Percentiles rank a stretch among this genome's conserved stretches.
Conservation (phyloP, 768 basidiomycete species). For the Hericium coralloides region DNA sequence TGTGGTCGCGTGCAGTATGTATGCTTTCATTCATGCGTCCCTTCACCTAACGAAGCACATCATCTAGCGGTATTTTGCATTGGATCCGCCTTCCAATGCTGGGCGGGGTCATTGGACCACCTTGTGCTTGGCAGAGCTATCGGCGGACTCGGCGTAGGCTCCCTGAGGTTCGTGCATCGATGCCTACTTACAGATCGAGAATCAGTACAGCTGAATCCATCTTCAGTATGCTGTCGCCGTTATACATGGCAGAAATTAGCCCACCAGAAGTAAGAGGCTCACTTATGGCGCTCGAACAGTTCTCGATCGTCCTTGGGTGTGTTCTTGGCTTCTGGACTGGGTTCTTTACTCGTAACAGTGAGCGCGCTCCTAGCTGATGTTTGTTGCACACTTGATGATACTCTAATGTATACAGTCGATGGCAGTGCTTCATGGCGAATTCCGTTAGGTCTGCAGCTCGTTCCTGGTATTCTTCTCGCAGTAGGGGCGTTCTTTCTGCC, state of each 20-base stretch:
- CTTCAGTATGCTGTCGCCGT: constrained; percentile 62
- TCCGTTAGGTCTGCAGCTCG: constrained; percentile 61
- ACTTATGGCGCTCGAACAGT: constrained; percentile 70
- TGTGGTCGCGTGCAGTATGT: constrained; percentile 55
- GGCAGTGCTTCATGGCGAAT: constrained; percentile 69
- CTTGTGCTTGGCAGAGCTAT: constrained; percentile 64
- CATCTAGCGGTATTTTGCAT: constrained; percentile 55
- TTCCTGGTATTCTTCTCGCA: constrained; percentile 59
- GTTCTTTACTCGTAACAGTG: constrained; percentile 59
- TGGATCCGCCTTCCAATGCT: constrained; percentile 62
- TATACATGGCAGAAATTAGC: constrained; percentile 83
- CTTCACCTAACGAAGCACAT: not conserved
- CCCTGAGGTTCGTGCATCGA: constrained; percentile 30
- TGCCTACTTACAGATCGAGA: not conserved
- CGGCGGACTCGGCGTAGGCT: constrained; percentile 75
- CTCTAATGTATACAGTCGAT: constrained; percentile 30
- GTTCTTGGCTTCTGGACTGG: constrained; percentile 82
- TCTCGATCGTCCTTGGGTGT: constrained; percentile 74
- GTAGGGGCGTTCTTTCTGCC: constrained; percentile 53
- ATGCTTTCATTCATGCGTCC: not conserved
- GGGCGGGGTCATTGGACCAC: constrained; percentile 44
- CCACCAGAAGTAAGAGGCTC: constrained; percentile 75
- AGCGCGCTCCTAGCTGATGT: constrained; percentile 15
- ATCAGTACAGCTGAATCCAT: not conserved
- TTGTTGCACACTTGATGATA: not conserved